Evolutionary conservation across 2,329 filamentous ascomycete species (phyloP), one percentile per base, ranked within the genome.

Genomic region (Colletotrichum caudatum): DNA sequence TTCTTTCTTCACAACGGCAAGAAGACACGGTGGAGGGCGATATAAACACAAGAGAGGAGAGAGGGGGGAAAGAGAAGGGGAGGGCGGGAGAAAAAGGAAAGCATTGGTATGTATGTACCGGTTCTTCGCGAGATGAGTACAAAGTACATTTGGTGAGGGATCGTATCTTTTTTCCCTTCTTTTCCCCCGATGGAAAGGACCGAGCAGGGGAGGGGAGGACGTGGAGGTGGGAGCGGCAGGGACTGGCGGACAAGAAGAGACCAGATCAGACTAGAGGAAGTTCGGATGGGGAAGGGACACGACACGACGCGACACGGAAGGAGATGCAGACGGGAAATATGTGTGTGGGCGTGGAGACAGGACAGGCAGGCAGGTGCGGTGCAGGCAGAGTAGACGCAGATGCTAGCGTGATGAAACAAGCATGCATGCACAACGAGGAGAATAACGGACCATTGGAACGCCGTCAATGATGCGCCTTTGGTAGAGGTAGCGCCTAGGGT

Each of bases 361-460:
- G 29, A 29, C 29, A 29, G 29, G 29, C 29, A 39, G 41, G 6
- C 16, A 44, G 44, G 44, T 46, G 20, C 44, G 56, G 44, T 39
- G 33, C 59, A 29, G 29, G 29, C 29, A 29, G 29, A 29, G 29
- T 29, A 62, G 59, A 51, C 11, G 61, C 50, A 64, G 62, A 69
- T 63, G 69, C 57, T 69, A 64, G 69, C 59, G 65, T 51, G 69
- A 71, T 71, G 65, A 71, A 71, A 71, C 69, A 60, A 69, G 69
- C 41, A 53, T 64, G 69, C 64, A 71, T 71, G 69, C 65, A 60
- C 59, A 37, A 59, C 44, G 35, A 23, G 48, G 37, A 54, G 65
- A 46, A 69, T 64, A 64, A 54, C 4, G 65, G 65, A 56, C 59
- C 65, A 69, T 64, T 71, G 69, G 69, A 71, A 60, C 65, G 59